Conservation (phyloP, 352 stramenopile genomes). For the Globisporangium sylvaticum region DNA sequence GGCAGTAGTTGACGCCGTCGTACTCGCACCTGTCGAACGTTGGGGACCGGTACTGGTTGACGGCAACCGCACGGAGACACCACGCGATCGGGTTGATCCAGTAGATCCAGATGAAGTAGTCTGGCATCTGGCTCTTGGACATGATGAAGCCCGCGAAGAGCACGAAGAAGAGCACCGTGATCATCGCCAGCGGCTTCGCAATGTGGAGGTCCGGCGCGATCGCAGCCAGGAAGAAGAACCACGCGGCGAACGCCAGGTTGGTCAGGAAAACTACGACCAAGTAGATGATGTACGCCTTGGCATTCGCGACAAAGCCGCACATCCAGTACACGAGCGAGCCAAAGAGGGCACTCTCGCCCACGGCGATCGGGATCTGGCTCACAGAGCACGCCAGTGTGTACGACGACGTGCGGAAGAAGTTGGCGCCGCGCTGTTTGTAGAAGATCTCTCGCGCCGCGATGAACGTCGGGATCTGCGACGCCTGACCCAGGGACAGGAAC, state of each 20-base stretch:
- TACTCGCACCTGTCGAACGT: slow-evolving; percentile 26
- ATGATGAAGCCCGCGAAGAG: slow-evolving; percentile 38
- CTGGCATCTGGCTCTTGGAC: slow-evolving; percentile 31
- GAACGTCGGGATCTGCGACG: slow-evolving; percentile 55
- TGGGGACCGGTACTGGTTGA: slow-evolving; percentile 26
- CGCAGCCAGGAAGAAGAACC: slow-evolving; percentile 37
- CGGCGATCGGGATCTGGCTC: slow-evolving; percentile 27
- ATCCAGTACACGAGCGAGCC: slow-evolving; percentile 82
- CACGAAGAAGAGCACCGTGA: slow-evolving; percentile 32
- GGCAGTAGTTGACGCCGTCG: slow-evolving; percentile 25
- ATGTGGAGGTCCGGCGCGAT: slow-evolving; percentile 25
- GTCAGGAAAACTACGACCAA: slow-evolving; percentile 26
- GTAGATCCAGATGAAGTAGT: slow-evolving; percentile 41
- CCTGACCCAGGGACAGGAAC: slow-evolving; percentile 47
- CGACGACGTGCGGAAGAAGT: slow-evolving; percentile 70
- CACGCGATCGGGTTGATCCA: slow-evolving; percentile 48
- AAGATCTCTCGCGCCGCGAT: slow-evolving; percentile 56
- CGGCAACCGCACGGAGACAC: slow-evolving; percentile 24
- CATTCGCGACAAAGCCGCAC: slow-evolving; percentile 36
- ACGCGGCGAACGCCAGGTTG: slow-evolving; percentile 36
- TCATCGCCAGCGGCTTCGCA: slow-evolving; percentile 31
- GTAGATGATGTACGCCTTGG: slow-evolving; percentile 33
- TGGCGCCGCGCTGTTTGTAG: slow-evolving; percentile 76
- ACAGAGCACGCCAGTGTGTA: slow-evolving; percentile 49
- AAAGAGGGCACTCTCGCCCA: slow-evolving; percentile 66